Conservation (phyloP, 768 basidiomycete genomes). For the Suillus fuscotomentosus region DNA sequence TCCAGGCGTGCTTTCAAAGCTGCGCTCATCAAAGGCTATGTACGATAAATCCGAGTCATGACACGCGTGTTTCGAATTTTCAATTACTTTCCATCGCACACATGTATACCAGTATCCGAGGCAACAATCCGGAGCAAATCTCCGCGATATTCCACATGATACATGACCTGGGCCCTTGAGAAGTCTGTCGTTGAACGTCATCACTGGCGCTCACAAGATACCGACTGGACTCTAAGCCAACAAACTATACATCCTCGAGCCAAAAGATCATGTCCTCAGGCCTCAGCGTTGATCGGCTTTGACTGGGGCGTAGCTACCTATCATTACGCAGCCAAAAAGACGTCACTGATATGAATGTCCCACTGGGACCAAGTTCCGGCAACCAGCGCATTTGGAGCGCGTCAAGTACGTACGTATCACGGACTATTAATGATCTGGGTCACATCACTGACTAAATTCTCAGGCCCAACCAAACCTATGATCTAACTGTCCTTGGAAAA, state of each 20-base stretch:
- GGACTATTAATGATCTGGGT: not conserved
- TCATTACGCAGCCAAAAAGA: not conserved
- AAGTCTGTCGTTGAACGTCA: not conserved
- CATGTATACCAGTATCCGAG: not conserved
- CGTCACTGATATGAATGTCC: not conserved
- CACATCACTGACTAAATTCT: not conserved
- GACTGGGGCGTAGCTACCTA: not conserved
- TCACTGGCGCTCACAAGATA: not conserved
- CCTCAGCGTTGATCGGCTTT: not conserved
- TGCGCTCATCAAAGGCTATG: not conserved
- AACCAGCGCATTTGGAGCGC: not conserved
- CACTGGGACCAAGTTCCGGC: not conserved
- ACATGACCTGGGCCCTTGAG: not conserved
- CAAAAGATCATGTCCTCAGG: no score
- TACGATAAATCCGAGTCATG: not conserved
- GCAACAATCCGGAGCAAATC: not conserved
- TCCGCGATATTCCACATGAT: not conserved
- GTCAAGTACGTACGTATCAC: not conserved
- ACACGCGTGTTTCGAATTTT: not conserved
- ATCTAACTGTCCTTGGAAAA: not conserved
- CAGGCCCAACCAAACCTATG: not conserved
- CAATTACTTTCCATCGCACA: not conserved
- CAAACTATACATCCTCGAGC: not conserved
- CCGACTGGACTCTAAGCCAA: not conserved
- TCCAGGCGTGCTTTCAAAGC: slow-evolving; percentile 3